Evolutionary conservation across 257 asterid genomes (phyloP).

Genomic region (Solanum habrochaites): DNA sequence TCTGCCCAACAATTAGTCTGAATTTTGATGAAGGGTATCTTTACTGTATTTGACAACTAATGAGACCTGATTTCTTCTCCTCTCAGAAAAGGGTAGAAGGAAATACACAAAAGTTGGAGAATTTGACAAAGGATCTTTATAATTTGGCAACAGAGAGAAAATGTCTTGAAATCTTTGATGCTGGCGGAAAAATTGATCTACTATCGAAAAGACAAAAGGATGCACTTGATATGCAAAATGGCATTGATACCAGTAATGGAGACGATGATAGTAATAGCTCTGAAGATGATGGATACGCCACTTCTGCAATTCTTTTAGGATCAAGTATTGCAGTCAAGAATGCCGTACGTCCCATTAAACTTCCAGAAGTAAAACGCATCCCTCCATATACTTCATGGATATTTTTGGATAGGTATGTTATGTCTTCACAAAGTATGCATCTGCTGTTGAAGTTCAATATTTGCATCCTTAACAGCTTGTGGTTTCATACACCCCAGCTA

Average conservation of each 20-base stretch:
- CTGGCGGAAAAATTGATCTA: slow-evolving; percentile 44
- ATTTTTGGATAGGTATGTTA: slow-evolving; percentile 80
- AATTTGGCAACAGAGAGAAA: slow-evolving; percentile 60
- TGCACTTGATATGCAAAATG: slow-evolving; percentile 82
- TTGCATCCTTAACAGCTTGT: background rate
- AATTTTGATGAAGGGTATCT: slow-evolving; percentile 2
- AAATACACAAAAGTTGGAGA: slow-evolving; percentile 47
- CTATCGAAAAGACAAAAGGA: slow-evolving; percentile 84
- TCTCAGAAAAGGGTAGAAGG: slow-evolving; percentile 64
- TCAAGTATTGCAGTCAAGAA: slow-evolving; percentile 96
- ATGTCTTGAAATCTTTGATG: slow-evolving; percentile 30
- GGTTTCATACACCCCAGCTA: background rate
- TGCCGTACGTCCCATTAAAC: slow-evolving; percentile 89
- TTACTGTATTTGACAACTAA: background rate
- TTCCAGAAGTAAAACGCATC: slow-evolving; percentile 58
- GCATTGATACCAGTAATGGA: slow-evolving; percentile 50
- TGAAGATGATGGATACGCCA: slow-evolving; percentile 80
- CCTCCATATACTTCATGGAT: slow-evolving; percentile 93
- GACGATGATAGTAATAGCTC: slow-evolving; percentile 58
- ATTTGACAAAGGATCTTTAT: slow-evolving; percentile 35
- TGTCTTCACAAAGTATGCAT: background rate
- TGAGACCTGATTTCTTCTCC: background rate
- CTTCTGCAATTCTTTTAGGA: slow-evolving; percentile 92
- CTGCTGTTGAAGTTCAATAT: background rate
- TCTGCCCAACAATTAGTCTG: background rate